Conservation (phyloP, 2,329 filamentous ascomycete genomes). For the Monosporascus sp. region DNA sequence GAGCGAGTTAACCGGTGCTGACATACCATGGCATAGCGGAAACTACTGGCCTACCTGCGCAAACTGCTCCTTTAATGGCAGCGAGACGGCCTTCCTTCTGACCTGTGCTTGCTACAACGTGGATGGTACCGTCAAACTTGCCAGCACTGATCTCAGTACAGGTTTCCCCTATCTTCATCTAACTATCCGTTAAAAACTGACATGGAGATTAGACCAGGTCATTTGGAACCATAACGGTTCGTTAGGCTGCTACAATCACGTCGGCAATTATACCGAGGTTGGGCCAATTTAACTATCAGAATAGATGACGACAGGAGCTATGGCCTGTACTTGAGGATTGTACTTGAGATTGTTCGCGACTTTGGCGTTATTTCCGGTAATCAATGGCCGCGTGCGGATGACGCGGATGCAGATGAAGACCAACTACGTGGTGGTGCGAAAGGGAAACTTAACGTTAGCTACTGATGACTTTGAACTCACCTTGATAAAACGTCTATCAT, state of each 20-base stretch:
- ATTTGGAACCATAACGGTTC: constrained; percentile 32
- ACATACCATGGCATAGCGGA: constrained; percentile 15
- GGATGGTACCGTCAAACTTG: constrained; percentile 6
- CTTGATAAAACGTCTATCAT: too few relatives aligned
- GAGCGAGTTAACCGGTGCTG: neutral
- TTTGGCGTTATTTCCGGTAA: too few relatives aligned
- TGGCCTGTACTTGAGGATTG: too few relatives aligned
- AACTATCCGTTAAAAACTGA: neutral
- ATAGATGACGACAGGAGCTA: too few relatives aligned
- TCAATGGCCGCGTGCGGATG: neutral
- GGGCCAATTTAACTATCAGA: constrained; percentile 16
- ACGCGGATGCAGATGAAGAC: neutral
- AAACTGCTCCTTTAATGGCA: constrained; percentile 21
- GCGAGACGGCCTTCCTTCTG: constrained; percentile 18
- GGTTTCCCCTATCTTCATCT: neutral
- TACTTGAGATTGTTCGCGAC: too few relatives aligned
- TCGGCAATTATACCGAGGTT: constrained; percentile 31
- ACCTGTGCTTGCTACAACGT: constrained; percentile 21
- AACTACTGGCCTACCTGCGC: constrained; percentile 23
- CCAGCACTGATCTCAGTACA: constrained; percentile 25
- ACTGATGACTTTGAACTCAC: too few relatives aligned
- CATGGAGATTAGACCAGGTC: constrained; percentile 25
- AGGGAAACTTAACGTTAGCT: too few relatives aligned
- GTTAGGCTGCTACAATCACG: constrained; percentile 32
- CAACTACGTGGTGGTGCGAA: neutral